A percentile compares a stretch with the other conserved stretches of the same genome.
These are phyloP conservation scores for Psilocybe tampanensis DNA, from an alignment of 768 basidiomycete genomes.

Conservation along the genomic window DNA sequence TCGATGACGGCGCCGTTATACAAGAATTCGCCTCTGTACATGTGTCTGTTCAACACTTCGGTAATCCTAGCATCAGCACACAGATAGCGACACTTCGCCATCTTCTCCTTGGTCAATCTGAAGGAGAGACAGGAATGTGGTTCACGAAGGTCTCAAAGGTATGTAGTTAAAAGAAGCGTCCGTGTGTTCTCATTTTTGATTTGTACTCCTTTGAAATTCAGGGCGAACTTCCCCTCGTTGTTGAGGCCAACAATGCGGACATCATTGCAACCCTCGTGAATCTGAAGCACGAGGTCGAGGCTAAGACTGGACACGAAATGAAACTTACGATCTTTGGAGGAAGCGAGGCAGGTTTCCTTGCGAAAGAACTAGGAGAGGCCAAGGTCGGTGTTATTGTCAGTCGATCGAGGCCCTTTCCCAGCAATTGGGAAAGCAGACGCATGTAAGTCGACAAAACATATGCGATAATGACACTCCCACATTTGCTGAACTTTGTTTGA, in stretches of 20 bases:
- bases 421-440: conserved; percentile 67
- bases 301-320: conserved; percentile 41
- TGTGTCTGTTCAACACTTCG: conserved; percentile 54
- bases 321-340: conserved; percentile 67
- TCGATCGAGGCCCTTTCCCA: conserved; percentile 72
- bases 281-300: conserved; percentile 67
- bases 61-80: conserved; percentile 70
- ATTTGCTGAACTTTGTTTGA: neutral
- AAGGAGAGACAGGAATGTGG: conserved; percentile 42
- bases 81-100: conserved; percentile 75
- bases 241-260: conserved; percentile 78
- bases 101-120: conserved; percentile 51
- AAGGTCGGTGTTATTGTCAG: conserved; percentile 49
- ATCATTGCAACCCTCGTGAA: conserved; percentile 76
- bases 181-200: neutral
- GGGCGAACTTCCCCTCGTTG: conserved; percentile 75
- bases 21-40: conserved; percentile 70
- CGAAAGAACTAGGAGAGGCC: conserved; percentile 60
- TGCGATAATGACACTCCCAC: neutral
- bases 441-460: conserved; percentile 44
- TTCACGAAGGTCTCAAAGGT: conserved; percentile 50
- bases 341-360: conserved; percentile 69
- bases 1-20: conserved; percentile 64
- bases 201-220: conserved; percentile 24
- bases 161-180: too few species aligned